These are phyloP conservation scores for Penicillium digitatum DNA, from an alignment of 2,329 filamentous ascomycete species.

Conservation along the genomic window DNA sequence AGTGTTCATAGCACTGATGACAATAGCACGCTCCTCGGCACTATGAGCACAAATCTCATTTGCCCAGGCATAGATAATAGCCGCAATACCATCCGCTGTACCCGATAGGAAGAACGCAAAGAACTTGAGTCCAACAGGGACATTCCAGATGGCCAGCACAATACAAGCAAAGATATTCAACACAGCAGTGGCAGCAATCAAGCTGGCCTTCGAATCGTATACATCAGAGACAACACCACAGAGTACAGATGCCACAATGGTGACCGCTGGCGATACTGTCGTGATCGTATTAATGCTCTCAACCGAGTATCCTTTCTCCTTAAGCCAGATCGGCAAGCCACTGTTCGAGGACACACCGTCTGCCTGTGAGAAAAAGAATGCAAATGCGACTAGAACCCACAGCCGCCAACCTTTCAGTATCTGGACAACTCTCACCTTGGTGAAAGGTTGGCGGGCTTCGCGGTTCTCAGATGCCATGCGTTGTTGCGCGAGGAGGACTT, in stretches of 20 bases:
- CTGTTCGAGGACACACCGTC: conserved; percentile 23
- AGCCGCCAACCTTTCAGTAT: conserved; percentile 20
- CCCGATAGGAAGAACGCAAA: conserved; percentile 21
- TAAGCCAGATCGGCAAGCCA: conserved; percentile 21
- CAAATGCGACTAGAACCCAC: conserved; percentile 16
- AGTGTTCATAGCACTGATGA: conserved; percentile 29
- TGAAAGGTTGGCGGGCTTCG: conserved; percentile 19
- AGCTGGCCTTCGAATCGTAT: conserved; percentile 14
- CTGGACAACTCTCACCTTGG: conserved; percentile 5
- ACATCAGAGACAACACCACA: conserved; percentile 16
- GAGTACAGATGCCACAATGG: conserved; percentile 17
- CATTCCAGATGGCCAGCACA: conserved; percentile 17
- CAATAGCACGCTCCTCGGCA: conserved; percentile 25
- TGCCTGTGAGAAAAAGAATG: conserved; percentile 24
- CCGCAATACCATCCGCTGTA: conserved; percentile 22
- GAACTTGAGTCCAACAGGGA: conserved; percentile 17
- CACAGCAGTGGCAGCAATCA: conserved; percentile 15
- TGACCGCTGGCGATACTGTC: conserved; percentile 17
- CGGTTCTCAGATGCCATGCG: conserved; percentile 23
- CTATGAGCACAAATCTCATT: conserved; percentile 33
- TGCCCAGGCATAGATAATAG: conserved; percentile 24
- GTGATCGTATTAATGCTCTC: conserved; percentile 19
- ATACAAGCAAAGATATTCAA: conserved; percentile 19
- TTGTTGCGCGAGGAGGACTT: conserved; percentile 18
- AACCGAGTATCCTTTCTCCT: conserved; percentile 20